Conservation (phyloP, 108 stramenopile genomes). For the Cyclotella distinguenda region DNA sequence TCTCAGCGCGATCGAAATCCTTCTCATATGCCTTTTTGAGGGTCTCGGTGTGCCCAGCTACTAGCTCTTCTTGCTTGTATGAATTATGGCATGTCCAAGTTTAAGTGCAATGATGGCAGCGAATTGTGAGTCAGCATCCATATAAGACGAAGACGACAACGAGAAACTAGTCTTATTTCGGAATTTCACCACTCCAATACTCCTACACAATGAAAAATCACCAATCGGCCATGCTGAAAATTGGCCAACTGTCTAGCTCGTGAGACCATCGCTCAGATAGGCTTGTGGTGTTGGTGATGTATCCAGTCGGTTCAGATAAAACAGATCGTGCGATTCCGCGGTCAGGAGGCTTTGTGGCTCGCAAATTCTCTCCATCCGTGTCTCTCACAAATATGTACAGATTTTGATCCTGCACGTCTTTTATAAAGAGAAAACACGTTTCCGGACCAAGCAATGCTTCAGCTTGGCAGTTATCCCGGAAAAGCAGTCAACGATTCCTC, state of each 20-base stretch:
- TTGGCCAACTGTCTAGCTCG: conserved; percentile 33
- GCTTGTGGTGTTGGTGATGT: conserved; percentile 12
- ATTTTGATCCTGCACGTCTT: conserved; percentile 33
- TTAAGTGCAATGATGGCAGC: conserved; percentile 53
- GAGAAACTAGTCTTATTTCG: conserved; percentile 46
- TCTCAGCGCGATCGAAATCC: conserved; percentile 46
- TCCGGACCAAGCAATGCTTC: conserved; percentile 44
- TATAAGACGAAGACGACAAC: conserved; percentile 17
- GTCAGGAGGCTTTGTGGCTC: conserved; percentile 43
- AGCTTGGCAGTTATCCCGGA: conserved; percentile 40
- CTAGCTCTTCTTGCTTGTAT: conserved; percentile 45
- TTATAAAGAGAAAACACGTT: conserved; percentile 43
- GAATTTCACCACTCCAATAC: conserved; percentile 50
- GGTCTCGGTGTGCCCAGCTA: conserved; percentile 46
- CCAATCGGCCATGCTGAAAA: conserved; percentile 53
- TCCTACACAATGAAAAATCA: conserved; percentile 24
- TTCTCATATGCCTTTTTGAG: conserved; percentile 54
- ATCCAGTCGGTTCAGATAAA: conserved; percentile 34
- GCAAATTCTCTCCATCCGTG: conserved; percentile 14
- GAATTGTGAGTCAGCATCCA: conserved; percentile 36
- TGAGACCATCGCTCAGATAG: conserved; percentile 36
- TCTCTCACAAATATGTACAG: conserved; percentile 43
- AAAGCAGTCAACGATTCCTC: conserved; percentile 46
- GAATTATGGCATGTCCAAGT: conserved; percentile 38
- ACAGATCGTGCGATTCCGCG: conserved; percentile 41